phyloP scores from a whole-genome alignment of 2,329 filamentous ascomycete species.

The Scleromitrula shiraiana region DNA sequence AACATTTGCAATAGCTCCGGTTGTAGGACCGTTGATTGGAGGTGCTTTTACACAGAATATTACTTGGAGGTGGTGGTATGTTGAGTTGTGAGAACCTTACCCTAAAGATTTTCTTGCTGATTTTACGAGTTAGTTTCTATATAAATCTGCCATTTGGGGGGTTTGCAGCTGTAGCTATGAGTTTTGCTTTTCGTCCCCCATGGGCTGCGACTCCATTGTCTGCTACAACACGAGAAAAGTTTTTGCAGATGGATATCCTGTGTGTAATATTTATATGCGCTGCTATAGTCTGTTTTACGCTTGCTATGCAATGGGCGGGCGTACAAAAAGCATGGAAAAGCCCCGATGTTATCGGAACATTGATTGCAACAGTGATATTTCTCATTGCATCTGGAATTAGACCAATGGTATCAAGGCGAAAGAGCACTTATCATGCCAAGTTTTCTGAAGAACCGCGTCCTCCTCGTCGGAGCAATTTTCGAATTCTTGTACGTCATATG shows the following conservation, averaged over 20 bases:
- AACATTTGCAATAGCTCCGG: constrained; percentile 13
- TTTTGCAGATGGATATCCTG: constrained; percentile 30
- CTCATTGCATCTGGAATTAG: constrained; percentile 27
- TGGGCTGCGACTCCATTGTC: neutral
- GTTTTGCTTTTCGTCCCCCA: neutral
- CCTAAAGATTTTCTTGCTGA: neutral
- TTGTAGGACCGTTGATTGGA: constrained; percentile 26
- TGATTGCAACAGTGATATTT: constrained; percentile 28
- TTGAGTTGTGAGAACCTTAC: neutral
- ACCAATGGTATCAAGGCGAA: constrained; percentile 34
- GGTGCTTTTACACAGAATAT: constrained; percentile 30
- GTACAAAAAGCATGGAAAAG: constrained; percentile 34
- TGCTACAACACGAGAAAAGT: neutral
- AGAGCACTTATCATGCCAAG: constrained; percentile 31
- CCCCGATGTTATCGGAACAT: constrained; percentile 32
- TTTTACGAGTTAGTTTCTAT: constrained; percentile 18
- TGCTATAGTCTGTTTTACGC: constrained; percentile 30
- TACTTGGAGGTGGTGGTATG: constrained; percentile 12
- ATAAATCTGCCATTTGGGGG: constrained; percentile 36
- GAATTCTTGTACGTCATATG: neutral
- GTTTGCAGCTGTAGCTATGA: constrained; percentile 8
- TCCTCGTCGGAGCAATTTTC: constrained; percentile 16
- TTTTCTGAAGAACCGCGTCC: constrained; percentile 29
- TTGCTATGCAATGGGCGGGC: constrained; percentile 40
- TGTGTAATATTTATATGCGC: constrained; percentile 37